Evolutionary conservation across 78 protist species (phyloP).

Genomic region (slime mould (Dictyostelium discoideum)): DNA sequence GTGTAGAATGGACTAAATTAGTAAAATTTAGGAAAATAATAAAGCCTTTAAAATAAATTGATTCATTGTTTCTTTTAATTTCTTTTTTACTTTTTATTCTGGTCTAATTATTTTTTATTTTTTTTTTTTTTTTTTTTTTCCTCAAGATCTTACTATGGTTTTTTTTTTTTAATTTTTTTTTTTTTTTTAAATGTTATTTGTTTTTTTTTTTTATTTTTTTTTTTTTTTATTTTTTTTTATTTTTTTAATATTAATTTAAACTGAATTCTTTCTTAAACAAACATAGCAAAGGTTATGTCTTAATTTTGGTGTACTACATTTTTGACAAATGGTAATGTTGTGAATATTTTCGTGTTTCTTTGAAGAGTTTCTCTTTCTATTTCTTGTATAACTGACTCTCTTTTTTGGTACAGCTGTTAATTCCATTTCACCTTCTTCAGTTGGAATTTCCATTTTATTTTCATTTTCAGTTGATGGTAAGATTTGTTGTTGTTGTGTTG

Average conservation of each 20-base stretch:
- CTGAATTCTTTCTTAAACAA: conserved; percentile 48
- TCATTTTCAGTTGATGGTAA: neutral
- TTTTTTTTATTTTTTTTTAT: neutral
- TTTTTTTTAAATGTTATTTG: neutral
- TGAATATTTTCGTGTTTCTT: conserved; percentile 74
- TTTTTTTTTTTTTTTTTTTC: neutral
- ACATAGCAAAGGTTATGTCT: conserved; percentile 57
- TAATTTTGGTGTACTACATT: conserved; percentile 44
- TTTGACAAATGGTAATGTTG: conserved; percentile 63
- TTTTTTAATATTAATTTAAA: neutral
- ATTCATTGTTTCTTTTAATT: too few relatives aligned
- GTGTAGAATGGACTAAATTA: conserved; percentile 30
- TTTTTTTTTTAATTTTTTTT: too few relatives aligned
- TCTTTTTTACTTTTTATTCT: too few relatives aligned
- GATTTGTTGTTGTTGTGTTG: neutral
- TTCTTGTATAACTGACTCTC: conserved; percentile 54
- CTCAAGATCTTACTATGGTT: too few relatives aligned
- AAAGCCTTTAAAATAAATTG: neutral
- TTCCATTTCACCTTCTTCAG: conserved; percentile 35
- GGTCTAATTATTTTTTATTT: neutral
- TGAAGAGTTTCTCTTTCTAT: conserved; percentile 67
- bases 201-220: neutral
- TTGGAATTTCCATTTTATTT: neutral
- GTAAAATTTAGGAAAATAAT: conserved; percentile 32
- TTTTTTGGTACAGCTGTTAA: conserved; percentile 76